Base-by-base conservation (phyloP, 2,329 filamentous ascomycete genomes). In the Chrysosporium keratinophilum region DNA sequence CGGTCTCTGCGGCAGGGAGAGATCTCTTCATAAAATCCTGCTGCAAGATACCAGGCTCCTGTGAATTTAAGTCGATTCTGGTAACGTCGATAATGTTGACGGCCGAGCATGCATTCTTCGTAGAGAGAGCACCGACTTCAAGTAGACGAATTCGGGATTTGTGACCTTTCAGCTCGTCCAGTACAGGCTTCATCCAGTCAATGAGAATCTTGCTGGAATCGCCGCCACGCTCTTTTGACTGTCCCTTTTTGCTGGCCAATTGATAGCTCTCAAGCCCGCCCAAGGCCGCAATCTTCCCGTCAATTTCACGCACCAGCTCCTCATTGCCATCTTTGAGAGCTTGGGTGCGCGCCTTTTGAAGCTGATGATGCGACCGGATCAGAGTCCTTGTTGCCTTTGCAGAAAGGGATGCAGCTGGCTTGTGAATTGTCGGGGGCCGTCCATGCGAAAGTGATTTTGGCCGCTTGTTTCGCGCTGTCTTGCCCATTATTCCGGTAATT, bases 21-120 rank as follows among this genome's bases (percentile, higher is more conserved):
- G 89, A 87, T 23, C 89, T 78, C 60, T 88, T 73, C 90, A 98
- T 95, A 64, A 98, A 97, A 68, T 98, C 88, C 66, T 96, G 88
- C 68, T 94, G 82, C 54, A 83, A 66, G 60, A 98, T 98, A 1
- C 67, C 69, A 1, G 84, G 76, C 45, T 83, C 84, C 65, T 95
- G 88, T 56, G 89, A 93, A 69, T 94, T 87, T 54, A 98, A 73
- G 65, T 98, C 93, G 66, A 98, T 96, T 59, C 89, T 81, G 57
- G 83, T 79, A 62, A 95, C 81, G 35, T 85, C 75, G 62, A 97
- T 86, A 42, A 79, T 66, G 5, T 76, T 76, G 57, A 84, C 85
- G 56, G 75, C 80, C 0, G 89, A 91, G 68, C 89, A 95, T 12
- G 85, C 85, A 67, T 98, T 98, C 39, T 79, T 78, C 2, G 83